Base-by-base conservation (phyloP, 2,329 filamentous ascomycete genomes). In the Arthrobotrys sphaeroides region DNA sequence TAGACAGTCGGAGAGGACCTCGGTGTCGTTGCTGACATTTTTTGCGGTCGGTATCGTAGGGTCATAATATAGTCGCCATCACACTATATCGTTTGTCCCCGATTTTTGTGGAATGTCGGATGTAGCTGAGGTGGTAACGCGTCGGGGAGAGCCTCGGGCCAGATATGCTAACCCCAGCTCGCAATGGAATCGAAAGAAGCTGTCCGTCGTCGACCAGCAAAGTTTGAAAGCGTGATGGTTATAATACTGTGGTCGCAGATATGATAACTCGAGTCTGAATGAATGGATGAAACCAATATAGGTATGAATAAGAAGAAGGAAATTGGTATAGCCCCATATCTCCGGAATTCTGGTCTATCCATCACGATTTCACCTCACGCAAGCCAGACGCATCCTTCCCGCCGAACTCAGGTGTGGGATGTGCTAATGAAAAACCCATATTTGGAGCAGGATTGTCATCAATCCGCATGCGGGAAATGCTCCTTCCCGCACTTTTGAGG, bases 31-130 rank as follows among this genome's bases (percentile, higher is more conserved):
- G 9, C 53, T 24, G 55, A 53, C 53, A 62, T 61, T n/a, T n/a
- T n/a, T n/a, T 53, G 20, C 45, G 55, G 9, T 2, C 1, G 22
- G 20, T 59, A 51, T 49, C 38, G 24, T 18, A 59, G 59, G 16
- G 20, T 66, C 47, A 66, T 66, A 55, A 55, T 66, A 66, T 38
- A 31, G 45, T 24, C 61, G 22, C 61, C 45, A 66, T 65, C 22
- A 13, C 18, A 20, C 9, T 22, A 2, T 43, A 18, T 43, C 40
- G 16, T 43, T n/a, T 53, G 3, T 7, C 24, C n/a, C n/a, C n/a
- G n/a, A n/a, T n/a, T n/a, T 31, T 16, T 49, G 45, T n/a, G 9
- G 28, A 26, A 47, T 45, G 12, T 33, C 31, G 12, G 12, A 33
- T n/a, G n/a, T n/a, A n/a, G n/a, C n/a, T n/a, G n/a, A 33, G 12